Conservation (phyloP, 2,329 filamentous ascomycete species). For the Plectosphaerella plurivora region DNA sequence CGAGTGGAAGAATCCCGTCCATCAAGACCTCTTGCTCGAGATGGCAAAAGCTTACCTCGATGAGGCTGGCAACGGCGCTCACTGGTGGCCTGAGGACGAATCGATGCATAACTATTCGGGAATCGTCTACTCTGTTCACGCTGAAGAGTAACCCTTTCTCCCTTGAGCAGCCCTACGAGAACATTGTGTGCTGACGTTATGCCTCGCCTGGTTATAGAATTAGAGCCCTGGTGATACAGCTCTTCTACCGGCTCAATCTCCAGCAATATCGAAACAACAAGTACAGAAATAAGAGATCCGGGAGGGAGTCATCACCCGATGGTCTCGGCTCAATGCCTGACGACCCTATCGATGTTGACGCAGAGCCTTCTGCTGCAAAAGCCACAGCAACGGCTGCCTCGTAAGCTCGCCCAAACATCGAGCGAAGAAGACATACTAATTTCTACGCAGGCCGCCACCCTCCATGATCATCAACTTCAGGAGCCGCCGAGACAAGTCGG, state of each 20-base stretch:
- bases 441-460: not conserved
- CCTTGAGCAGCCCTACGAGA: not conserved
- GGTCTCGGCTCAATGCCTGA: not conserved
- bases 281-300: constrained; percentile 1
- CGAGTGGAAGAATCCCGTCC: constrained; percentile 5
- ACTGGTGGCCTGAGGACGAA: constrained; percentile 6
- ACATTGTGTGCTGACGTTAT: not conserved
- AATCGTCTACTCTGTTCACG: constrained; percentile 1
- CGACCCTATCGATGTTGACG: not conserved
- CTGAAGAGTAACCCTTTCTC: not conserved
- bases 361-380: too few relatives aligned
- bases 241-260: constrained; percentile 7
- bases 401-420: too few relatives aligned
- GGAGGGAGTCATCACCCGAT: not conserved
- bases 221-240: constrained; percentile 3
- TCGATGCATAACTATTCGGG: not conserved
- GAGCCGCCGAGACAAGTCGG: not conserved
- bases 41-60: constrained; percentile 6
- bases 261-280: constrained; percentile 5
- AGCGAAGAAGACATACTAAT: not conserved
- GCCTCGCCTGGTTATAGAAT: not conserved
- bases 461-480: not conserved
- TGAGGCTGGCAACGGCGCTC: not conserved
- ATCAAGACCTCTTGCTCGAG: constrained; percentile 4
- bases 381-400: too few relatives aligned